phyloP scores from a whole-genome alignment of 2,329 filamentous ascomycete genomes.

The Phyllosticta paracitricarpa region DNA sequence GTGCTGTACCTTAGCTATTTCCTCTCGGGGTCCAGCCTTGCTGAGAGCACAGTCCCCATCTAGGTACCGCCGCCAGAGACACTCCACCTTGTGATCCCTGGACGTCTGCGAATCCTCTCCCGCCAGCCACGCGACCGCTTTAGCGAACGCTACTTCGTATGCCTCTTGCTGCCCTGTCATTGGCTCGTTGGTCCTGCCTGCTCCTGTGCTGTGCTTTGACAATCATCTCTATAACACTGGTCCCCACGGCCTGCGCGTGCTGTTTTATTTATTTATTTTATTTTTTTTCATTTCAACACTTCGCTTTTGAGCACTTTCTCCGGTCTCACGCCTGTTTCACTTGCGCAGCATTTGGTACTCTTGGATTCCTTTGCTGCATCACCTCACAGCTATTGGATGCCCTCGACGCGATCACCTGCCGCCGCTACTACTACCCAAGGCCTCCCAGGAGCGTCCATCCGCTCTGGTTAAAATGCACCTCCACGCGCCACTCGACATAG shows the following conservation, averaged over 20 bases:
- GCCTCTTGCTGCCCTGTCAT: not conserved
- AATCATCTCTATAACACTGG: not conserved
- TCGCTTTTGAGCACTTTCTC: not conserved
- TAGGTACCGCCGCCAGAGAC: not conserved
- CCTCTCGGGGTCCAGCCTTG: not conserved
- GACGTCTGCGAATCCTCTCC: not conserved
- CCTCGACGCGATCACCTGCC: not conserved
- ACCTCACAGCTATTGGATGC: not conserved
- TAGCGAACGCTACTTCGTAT: not conserved
- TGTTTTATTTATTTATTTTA: not conserved
- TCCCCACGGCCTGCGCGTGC: not conserved
- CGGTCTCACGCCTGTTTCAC: not conserved
- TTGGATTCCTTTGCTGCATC: not conserved
- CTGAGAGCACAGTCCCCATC: not conserved
- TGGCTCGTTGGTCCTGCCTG: not conserved
- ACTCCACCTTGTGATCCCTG: not conserved
- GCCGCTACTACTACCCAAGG: not conserved
- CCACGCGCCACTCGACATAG: slow-evolving; percentile 23
- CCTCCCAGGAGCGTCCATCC: not conserved
- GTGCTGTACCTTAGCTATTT: not conserved
- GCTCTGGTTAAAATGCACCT: slow-evolving; percentile 26
- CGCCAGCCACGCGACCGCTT: not conserved
- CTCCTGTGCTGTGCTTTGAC: not conserved
- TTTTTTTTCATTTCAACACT: not conserved
- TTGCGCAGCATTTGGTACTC: not conserved